phyloP scores from a whole-genome alignment of 805 yeast genomes.

The Candida broadrunensis region DNA sequence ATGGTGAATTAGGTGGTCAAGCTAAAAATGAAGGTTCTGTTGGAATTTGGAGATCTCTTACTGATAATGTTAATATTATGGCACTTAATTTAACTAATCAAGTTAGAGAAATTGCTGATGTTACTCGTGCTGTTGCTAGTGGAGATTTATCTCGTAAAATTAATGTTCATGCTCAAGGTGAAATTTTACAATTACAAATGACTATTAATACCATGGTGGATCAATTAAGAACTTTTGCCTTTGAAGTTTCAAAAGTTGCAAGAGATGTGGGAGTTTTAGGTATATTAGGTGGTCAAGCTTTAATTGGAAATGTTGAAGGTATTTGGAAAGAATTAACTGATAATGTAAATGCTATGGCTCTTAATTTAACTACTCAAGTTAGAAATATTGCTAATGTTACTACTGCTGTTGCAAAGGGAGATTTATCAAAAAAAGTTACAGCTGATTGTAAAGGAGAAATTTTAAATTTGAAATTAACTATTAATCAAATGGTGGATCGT shows the following conservation, averaged over 20 bases:
- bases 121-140: slow-evolving; percentile 82
- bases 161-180: slow-evolving; percentile 90
- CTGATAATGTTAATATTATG: slow-evolving; percentile 85
- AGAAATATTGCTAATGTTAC: slow-evolving; percentile 85
- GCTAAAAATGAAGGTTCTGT: slow-evolving; percentile 82
- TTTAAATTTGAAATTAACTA: slow-evolving; percentile 44
- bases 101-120: slow-evolving; percentile 82
- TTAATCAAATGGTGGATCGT: slow-evolving; percentile 51
- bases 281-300: slow-evolving; percentile 84
- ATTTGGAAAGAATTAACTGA: slow-evolving; percentile 87
- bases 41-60: slow-evolving; percentile 83
- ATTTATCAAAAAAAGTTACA: slow-evolving; percentile 74
- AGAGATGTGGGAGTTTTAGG: slow-evolving; percentile 91
- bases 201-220: slow-evolving; percentile 89
- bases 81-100: slow-evolving; percentile 74
- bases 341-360: slow-evolving; percentile 87
- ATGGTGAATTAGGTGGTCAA: slow-evolving; percentile 87
- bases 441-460: slow-evolving; percentile 78
- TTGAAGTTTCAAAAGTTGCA: slow-evolving; percentile 84
- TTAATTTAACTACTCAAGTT: slow-evolving; percentile 82
- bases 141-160: slow-evolving; percentile 83
- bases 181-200: slow-evolving; percentile 78
- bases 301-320: slow-evolving; percentile 75
- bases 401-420: slow-evolving; percentile 85
- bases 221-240: slow-evolving; percentile 77